Evolutionary conservation across 345 rosid species (phyloP).

Genomic region (Iberis pinnata): DNA sequence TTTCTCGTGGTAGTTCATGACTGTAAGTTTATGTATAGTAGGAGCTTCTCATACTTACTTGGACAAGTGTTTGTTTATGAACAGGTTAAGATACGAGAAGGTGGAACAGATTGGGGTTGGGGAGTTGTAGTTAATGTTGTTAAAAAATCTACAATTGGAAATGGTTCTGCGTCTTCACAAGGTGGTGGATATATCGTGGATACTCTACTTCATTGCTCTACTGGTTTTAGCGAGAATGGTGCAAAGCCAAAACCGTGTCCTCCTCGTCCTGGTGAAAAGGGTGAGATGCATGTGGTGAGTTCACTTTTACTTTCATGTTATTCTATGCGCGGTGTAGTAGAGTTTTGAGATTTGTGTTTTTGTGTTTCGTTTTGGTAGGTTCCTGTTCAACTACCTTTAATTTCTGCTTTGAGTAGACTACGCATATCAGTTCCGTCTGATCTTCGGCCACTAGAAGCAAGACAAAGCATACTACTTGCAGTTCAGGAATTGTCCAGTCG

Average conservation of each 20-base stretch:
- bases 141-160: constrained; percentile 53
- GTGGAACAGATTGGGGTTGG: constrained; percentile 99
- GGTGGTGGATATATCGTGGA: constrained; percentile 82
- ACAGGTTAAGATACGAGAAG: constrained; percentile 91
- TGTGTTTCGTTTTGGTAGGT: constrained; percentile 44
- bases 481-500: constrained; percentile 71
- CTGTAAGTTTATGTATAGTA: not conserved
- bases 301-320: constrained; percentile 14
- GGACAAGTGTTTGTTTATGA: constrained; percentile 26
- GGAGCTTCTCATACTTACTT: constrained; percentile 17
- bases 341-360: constrained; percentile 22
- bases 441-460: constrained; percentile 89
- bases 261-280: constrained; percentile 87
- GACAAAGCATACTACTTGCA: constrained; percentile 87
- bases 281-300: constrained; percentile 99
- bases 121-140: constrained; percentile 95
- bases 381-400: constrained; percentile 85
- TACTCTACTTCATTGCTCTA: constrained; percentile 86
- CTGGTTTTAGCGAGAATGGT: constrained; percentile 73
- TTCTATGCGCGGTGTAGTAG: constrained; percentile 1
- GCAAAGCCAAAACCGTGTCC: constrained; percentile 89
- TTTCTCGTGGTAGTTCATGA: too few relatives aligned
- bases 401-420: constrained; percentile 73
- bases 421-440: constrained; percentile 77
- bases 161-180: constrained; percentile 46